Evolutionary conservation across 192 early-diverging fungal genomes (phyloP), one percentile per base, ranked within the genome.

Genomic region (Coemansia erecta): DNA sequence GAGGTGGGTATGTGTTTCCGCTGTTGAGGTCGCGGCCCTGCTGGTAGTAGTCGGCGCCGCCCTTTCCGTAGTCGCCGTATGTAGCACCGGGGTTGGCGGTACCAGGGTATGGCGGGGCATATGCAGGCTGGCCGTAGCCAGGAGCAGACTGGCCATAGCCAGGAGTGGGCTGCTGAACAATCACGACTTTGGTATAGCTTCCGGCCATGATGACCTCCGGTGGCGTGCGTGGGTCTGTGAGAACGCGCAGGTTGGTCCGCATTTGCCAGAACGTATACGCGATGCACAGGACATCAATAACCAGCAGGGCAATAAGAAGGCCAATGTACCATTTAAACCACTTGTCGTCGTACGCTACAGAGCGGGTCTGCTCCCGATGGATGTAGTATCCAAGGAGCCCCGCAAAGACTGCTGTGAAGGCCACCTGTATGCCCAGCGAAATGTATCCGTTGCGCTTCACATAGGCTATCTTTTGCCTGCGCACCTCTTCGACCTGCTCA

Each of bases 281-380:
- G 1, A 70, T 59, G 17, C 64, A 50, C 44, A 77, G 53, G 42
- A 60, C 47, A 53, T 77, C 66, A 14, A 77, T 22, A n/a, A 64
- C 68, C n/a, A 77, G 69, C 56, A 77, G 58, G 13, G 61, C 74
- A 42, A 77, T 70, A 12, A 77, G 69, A 52, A 77, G 69, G 3
- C 74, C 69, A 21, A 77, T 71, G 46, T 77, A 77, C 74, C 74
- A 77, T 18, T 40, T 55, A 61, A 71, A 71, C 74, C 74, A 77
- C 50, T 60, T 51, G 39, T 45, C 33, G 58, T 48, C 50, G 44
- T 64, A 66, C 23, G 24, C 44, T 1, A n/a, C 43, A 35, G 56
- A 35, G 35, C 51, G 24, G 57, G 51, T 35, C 19, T 28, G 64
- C 15, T 60, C 54, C 35, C 74, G 64, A 31, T 61, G 48, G 17